A percentile compares a stretch with the other conserved stretches of the same genome.
These are phyloP conservation scores for Solanum medicagineum DNA, from an alignment of 257 asterid genomes.

Conservation along the genomic window DNA sequence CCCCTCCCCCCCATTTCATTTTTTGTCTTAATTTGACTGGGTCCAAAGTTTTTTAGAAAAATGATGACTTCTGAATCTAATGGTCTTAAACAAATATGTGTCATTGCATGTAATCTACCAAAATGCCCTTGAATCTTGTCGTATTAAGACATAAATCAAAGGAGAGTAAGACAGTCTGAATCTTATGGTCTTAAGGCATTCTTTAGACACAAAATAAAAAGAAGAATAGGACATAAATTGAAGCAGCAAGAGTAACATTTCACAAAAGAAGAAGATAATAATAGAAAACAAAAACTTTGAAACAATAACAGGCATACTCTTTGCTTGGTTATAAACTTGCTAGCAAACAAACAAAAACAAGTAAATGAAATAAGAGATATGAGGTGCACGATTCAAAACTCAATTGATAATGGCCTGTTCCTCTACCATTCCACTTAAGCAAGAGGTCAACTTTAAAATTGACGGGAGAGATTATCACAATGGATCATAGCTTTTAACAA, in stretches of 20 bases:
- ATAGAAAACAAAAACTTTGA: not conserved
- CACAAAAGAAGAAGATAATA: not conserved
- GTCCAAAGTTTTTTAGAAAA: not conserved
- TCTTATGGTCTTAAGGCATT: not conserved
- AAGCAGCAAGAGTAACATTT: not conserved
- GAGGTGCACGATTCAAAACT: not conserved
- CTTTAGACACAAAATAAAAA: not conserved
- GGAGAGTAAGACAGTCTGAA: not conserved
- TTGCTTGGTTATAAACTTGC: not conserved
- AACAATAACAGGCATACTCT: not conserved
- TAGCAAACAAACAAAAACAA: not conserved
- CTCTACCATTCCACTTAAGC: not conserved
- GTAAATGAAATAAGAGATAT: not conserved
- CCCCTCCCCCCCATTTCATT: not conserved
- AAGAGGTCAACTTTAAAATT: not conserved
- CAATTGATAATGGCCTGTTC: not conserved
- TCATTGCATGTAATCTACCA: not conserved
- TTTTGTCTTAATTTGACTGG: not conserved
- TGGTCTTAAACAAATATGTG: not conserved
- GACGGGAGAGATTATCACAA: not conserved
- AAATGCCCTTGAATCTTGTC: not conserved
- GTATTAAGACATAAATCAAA: not conserved
- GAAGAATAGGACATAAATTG: not conserved
- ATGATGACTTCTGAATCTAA: not conserved
- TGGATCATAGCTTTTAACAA: not conserved